Evolutionary conservation across 441 rosid genomes (phyloP), one percentile per base, ranked within the genome.

Genomic region (Syzygium malaccense): DNA sequence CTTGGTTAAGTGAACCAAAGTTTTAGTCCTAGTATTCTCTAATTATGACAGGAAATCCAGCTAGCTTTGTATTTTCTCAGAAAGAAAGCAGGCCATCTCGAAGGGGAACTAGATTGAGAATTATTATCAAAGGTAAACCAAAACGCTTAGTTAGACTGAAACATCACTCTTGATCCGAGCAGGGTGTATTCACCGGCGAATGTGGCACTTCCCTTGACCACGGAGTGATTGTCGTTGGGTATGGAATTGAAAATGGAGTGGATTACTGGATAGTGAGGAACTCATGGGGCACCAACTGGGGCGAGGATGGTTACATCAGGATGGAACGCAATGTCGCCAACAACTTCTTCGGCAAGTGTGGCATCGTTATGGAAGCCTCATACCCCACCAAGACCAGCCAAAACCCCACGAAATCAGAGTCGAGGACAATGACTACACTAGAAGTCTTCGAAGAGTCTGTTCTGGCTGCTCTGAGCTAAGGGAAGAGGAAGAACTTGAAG

Each of bases 251-350:
- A 53, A 66, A 87, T 11, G 88, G 88, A 19, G 71, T 58, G 60
- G 88, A 87, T 53, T 87, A 87, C 48, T 87, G 88, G 88, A 64
- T 87, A 2, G 88, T 87, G 49, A 87, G 84, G 84, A 87, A 87
- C 88, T 87, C 88, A 32, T 87, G 88, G 88, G 84, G 88, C 11
- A 53, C n/a, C 56, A 32, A 53, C 57, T 87, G 88, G 88, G 88
- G 88, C 2, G 88, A 87, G 58, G 54, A 48, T 4, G 88, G 88
- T 25, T 87, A 87, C 88, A 87, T 87, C 51, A 87, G 80, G 84
- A 66, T 87, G 88, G 88, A 87, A 6, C 78, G 88, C 45, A 87
- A 87, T 19, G 8, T 87, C 12, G 32, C 10, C 0, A 25, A 48
- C 0, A 25, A 48, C 55, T 87, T 51, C 84, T 60, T 68, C 0